Percentiles rank a stretch among this genome's conserved stretches.
Evolutionary conservation across 2,329 filamentous ascomycete species (phyloP).

Genomic region (Monilinia fructigena): DNA sequence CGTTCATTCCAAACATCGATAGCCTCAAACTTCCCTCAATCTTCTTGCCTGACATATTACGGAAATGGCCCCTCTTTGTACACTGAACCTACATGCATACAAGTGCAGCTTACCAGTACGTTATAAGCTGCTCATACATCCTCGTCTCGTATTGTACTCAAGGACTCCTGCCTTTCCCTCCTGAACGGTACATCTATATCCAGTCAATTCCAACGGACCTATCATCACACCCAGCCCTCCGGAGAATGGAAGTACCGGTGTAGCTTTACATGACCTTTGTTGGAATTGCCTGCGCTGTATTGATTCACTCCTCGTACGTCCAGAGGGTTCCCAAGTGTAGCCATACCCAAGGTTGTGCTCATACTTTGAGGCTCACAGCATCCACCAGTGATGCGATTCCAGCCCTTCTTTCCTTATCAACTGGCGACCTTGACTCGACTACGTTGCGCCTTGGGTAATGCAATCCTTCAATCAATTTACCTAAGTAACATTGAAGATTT

Average conservation of each 20-base stretch:
- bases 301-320: constrained; percentile 11
- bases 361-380: background rate
- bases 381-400: background rate
- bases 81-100: constrained; percentile 22
- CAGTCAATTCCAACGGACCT: constrained; percentile 13
- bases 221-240: constrained; percentile 15
- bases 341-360: constrained; percentile 10
- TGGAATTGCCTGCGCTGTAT: constrained; percentile 10
- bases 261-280: constrained; percentile 15
- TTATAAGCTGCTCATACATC: background rate
- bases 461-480: constrained; percentile 9
- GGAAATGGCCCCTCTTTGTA: constrained; percentile 15
- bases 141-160: constrained; percentile 6
- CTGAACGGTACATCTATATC: background rate
- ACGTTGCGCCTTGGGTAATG: background rate
- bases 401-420: constrained; percentile 20
- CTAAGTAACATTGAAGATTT: background rate
- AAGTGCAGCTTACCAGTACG: constrained; percentile 4
- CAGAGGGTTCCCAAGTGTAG: constrained; percentile 6
- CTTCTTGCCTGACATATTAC: constrained; percentile 17
- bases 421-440: background rate
- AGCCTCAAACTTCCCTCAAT: background rate
- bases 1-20: constrained; percentile 2
- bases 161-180: background rate
- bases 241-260: constrained; percentile 18